Conservation (phyloP, 2,329 filamentous ascomycete species). For the Periconia macrospinosa region DNA sequence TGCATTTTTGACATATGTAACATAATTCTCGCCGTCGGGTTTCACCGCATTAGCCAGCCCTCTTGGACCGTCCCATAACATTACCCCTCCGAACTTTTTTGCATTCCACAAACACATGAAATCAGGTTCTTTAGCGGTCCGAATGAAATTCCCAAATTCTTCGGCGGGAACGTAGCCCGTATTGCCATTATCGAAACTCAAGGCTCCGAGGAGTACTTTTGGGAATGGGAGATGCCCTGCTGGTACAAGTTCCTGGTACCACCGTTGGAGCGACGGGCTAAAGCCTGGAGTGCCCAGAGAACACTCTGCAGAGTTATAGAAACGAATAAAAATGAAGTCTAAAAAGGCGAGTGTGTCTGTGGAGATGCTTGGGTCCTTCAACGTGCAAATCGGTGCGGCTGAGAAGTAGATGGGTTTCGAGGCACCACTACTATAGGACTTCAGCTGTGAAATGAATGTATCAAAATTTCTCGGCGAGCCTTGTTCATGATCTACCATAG, state of each 20-base stretch:
- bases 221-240: neutral
- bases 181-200: constrained; percentile 3
- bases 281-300: neutral
- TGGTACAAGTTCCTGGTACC: neutral
- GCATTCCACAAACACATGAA: constrained; percentile 2
- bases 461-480: neutral
- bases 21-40: neutral
- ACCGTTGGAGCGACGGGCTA: neutral
- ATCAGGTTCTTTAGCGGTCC: neutral
- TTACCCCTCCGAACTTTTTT: constrained; percentile 1
- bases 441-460: neutral
- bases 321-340: constrained; percentile 5
- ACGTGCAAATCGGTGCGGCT: constrained; percentile 2
- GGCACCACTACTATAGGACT: neutral
- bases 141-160: neutral
- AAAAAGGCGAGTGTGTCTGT: neutral
- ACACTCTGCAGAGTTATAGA: constrained; percentile 2
- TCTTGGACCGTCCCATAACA: constrained; percentile 1
- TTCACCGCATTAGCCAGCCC: neutral
- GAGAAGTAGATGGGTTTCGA: constrained; percentile 3
- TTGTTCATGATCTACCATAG: constrained; percentile 1
- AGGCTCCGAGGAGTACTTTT: constrained; percentile 1
- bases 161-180: neutral
- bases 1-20: neutral
- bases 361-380: neutral